phyloP scores from a whole-genome alignment of 768 basidiomycete species.

The Kondoa malvinella region DNA sequence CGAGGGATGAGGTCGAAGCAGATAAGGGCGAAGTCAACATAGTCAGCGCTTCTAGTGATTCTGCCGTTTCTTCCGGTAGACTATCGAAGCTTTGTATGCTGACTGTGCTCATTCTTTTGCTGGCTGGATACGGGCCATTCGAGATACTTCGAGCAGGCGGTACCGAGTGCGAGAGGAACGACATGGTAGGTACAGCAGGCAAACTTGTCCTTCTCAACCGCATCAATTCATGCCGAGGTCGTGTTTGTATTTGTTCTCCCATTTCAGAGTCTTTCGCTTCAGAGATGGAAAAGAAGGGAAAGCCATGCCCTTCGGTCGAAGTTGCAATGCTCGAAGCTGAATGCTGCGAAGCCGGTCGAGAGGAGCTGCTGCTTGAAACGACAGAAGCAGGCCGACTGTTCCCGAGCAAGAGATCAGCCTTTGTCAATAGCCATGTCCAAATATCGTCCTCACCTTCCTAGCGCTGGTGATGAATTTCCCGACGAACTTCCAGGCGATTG shows the following conservation, averaged over 20 bases:
- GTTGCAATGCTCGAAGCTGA: neutral
- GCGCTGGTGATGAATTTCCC: no score
- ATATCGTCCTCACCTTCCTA: no score
- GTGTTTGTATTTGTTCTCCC: neutral
- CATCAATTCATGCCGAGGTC: conserved; percentile 16
- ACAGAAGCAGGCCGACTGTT: neutral
- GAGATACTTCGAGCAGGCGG: neutral
- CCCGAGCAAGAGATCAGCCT: no score
- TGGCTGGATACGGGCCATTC: neutral
- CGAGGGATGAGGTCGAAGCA: neutral
- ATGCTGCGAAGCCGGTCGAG: neutral
- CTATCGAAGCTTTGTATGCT: conserved; percentile 22
- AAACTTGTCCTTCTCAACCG: conserved; percentile 14
- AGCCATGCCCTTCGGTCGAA: neutral
- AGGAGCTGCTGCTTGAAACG: neutral
- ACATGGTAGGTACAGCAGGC: conserved; percentile 8
- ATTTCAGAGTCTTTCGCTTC: neutral
- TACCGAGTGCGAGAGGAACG: neutral
- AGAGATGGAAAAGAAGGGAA: neutral
- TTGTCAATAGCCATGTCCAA: no score
- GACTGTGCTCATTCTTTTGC: conserved; percentile 20
- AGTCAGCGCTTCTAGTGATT: neutral
- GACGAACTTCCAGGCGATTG: no score
- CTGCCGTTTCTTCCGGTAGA: conserved; percentile 20
- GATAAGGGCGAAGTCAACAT: neutral